Evolutionary conservation across 1,284 basidiomycete species (phyloP).

Genomic region (Stereum hirsutum): DNA sequence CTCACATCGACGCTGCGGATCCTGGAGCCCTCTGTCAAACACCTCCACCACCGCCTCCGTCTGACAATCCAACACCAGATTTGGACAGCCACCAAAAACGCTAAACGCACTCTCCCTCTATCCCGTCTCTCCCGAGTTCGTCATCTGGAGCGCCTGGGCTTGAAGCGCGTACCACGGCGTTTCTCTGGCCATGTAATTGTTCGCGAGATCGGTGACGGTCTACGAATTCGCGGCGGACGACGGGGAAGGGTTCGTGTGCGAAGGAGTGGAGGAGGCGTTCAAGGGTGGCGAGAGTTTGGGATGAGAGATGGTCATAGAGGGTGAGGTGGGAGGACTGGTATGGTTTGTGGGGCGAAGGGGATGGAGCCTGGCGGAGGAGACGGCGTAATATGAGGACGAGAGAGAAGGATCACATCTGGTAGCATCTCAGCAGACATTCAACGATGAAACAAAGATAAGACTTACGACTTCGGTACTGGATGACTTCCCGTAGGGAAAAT

Average conservation of each 20-base stretch:
- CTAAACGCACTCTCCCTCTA: conserved; percentile 51
- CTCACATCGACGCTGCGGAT: conserved; percentile 49
- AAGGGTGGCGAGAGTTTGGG: conserved; percentile 52
- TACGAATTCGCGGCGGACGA: conserved; percentile 59
- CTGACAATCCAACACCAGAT: conserved; percentile 64
- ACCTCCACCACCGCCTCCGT: conserved; percentile 53
- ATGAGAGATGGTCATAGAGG: conserved; percentile 66
- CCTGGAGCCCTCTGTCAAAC: conserved; percentile 56
- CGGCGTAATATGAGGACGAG: conserved; percentile 68
- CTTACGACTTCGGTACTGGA: conserved; percentile 68
- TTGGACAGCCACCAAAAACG: conserved; percentile 61
- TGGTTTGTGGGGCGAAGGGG: conserved; percentile 20
- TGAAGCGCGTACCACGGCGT: conserved; percentile 73
- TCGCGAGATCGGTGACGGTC: conserved; percentile 69
- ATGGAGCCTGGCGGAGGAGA: conserved; percentile 47
- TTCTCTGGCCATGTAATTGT: conserved; percentile 61
- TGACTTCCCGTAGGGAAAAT: too few relatives aligned
- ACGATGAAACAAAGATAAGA: conserved; percentile 8
- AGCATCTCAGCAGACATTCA: background rate
- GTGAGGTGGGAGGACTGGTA: conserved; percentile 33
- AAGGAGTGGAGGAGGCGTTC: conserved; percentile 64
- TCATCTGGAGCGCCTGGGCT: conserved; percentile 58
- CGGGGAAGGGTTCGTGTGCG: conserved; percentile 41
- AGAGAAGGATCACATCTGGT: conserved; percentile 74
- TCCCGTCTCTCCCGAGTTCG: conserved; percentile 30